phyloP scores from a whole-genome alignment of 2,329 filamentous ascomycete genomes.

The Scedosporium boydii region DNA sequence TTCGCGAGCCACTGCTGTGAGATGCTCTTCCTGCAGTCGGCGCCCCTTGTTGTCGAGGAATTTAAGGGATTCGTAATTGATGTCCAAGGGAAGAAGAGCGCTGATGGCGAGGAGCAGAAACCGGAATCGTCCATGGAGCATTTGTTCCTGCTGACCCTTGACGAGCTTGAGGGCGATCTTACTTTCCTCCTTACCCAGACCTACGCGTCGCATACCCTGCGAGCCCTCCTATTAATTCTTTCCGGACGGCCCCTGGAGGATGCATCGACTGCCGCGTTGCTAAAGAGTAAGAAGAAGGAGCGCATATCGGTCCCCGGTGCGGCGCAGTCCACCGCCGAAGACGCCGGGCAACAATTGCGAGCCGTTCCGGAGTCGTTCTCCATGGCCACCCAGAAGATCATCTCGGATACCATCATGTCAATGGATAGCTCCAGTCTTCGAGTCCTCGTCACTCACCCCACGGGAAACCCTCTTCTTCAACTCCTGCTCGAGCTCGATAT shows the following conservation, averaged over 20 bases:
- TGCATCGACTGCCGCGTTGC: constrained; percentile 56
- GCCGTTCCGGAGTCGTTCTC: constrained; percentile 72
- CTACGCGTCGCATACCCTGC: constrained; percentile 85
- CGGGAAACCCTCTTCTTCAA: constrained; percentile 89
- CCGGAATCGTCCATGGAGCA: constrained; percentile 54
- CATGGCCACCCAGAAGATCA: constrained; percentile 70
- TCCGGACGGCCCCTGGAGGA: constrained; percentile 73
- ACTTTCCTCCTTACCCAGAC: constrained; percentile 74
- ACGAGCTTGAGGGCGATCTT: constrained; percentile 80
- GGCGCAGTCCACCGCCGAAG: constrained; percentile 31
- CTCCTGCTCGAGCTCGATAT: constrained; percentile 82
- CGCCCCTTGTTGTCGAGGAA: constrained; percentile 69
- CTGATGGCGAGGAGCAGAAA: constrained; percentile 29
- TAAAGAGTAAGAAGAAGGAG: constrained; percentile 91
- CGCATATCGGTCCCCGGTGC: constrained; percentile 55
- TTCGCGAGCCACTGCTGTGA: constrained; percentile 98
- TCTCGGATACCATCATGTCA: constrained; percentile 62
- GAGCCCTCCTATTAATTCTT: constrained; percentile 76
- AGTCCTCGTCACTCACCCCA: constrained; percentile 76
- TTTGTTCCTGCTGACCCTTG: constrained; percentile 71
- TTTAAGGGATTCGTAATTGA: constrained; percentile 39
- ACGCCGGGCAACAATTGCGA: constrained; percentile 33
- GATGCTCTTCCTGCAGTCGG: constrained; percentile 77
- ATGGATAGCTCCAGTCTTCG: constrained; percentile 74
- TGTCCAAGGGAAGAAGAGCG: constrained; percentile 25